Evolutionary conservation across 2,329 filamentous ascomycete genomes (phyloP), one percentile per base, ranked within the genome.

Genomic region (Leptographium procerum): DNA sequence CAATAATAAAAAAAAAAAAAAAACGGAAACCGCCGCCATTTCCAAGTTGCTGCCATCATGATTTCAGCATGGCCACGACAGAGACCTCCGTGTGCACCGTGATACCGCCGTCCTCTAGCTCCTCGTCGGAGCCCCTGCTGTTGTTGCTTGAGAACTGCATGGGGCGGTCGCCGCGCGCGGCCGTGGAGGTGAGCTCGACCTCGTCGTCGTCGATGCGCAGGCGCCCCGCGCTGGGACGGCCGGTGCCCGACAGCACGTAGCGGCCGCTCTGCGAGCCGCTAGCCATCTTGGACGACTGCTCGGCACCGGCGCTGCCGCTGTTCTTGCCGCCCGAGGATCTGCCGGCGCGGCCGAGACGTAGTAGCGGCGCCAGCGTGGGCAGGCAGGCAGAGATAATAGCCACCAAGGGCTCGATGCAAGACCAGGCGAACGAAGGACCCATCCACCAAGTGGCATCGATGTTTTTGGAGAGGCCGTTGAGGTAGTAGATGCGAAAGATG

Each of bases 401-500:
- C 13, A 57, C 48, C 10, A 52, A 19, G 1, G 56, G 56, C 28
- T 57, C 56, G 34, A 57, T 45, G 28, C 22, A 6, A 4, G 56
- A 57, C 56, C 56, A 57, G 33, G 48, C 48, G 13, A 57, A 52
- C 2, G 34, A 43, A 4, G 56, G 56, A 1, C 56, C 56, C 56
- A 57, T 57, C 48, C 48, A 52, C 56, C 56, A 57, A 28, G 48
- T 52, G 19, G 34, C 56, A 40, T 57, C 56, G 13, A 52, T 13
- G 16, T 45, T 47, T 11, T 52, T 45, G 34, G 47, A 45, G n/a
- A 57, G 48, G 19, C 48, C 48, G 33, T 52, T 52, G 16, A 57
- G 48, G 36, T 57, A 57, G 34, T 52, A 52, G 24, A 57, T 57
- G 50, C 56, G 56, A 36, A 57, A 52, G 24, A 57, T 53, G 33